Conservation (phyloP, 768 basidiomycete genomes). For the Glaciozyma antarctica region DNA sequence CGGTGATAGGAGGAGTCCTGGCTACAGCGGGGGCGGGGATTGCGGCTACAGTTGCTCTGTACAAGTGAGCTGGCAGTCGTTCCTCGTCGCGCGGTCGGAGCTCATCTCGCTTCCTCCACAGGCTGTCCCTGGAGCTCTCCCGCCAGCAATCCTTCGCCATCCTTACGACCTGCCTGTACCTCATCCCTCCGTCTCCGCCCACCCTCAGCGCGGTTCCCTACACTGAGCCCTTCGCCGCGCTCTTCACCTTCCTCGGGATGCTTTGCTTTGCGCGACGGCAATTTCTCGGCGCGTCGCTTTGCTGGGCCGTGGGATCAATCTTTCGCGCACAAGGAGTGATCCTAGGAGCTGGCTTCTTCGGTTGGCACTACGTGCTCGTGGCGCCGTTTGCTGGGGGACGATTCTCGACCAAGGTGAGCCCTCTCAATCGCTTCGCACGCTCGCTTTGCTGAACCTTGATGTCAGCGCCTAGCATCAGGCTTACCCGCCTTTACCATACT, state of each 20-base stretch:
- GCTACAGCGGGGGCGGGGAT: conserved; percentile 33
- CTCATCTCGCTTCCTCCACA: conserved; percentile 36
- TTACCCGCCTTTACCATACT: conserved; percentile 32
- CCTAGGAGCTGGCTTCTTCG: conserved; percentile 58
- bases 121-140: conserved; percentile 44
- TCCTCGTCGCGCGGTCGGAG: background rate
- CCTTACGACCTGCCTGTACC: conserved; percentile 56
- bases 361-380: conserved; percentile 60
- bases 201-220: conserved; percentile 64
- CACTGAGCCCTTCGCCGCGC: conserved; percentile 77
- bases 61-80: conserved; percentile 42
- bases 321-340: conserved; percentile 74
- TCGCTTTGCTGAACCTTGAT: too few relatives aligned
- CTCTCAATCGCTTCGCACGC: conserved; percentile 7
- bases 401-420: background rate
- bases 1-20: conserved; percentile 17
- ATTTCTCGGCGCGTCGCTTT: conserved; percentile 45
- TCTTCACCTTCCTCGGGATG: conserved; percentile 63
- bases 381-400: conserved; percentile 40
- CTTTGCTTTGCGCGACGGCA: conserved; percentile 9
- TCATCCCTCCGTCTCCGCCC: conserved; percentile 70
- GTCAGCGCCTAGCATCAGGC: too few relatives aligned
- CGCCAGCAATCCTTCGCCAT: conserved; percentile 52
- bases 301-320: conserved; percentile 54
- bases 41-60: conserved; percentile 35